phyloP scores from a whole-genome alignment of 352 stramenopile species.

The Lagenidium sp. region DNA sequence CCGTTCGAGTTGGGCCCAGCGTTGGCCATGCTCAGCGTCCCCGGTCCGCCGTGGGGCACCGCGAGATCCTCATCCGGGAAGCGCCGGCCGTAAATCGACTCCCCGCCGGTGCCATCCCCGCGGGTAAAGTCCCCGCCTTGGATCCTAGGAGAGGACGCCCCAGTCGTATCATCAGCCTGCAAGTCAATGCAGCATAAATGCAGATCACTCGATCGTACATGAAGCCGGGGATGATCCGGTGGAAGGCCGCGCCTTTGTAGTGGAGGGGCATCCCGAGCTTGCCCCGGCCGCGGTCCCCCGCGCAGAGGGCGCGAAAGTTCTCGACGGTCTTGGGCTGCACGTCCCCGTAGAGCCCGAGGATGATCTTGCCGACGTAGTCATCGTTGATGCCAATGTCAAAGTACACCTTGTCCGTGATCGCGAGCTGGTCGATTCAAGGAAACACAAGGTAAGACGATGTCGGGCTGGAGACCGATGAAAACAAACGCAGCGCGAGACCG shows the following conservation, averaged over 20 bases:
- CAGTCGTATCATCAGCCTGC: conserved; percentile 5
- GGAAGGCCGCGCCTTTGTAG: conserved; percentile 93
- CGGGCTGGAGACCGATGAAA: too few species aligned
- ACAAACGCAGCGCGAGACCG: too few species aligned
- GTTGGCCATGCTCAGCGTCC: conserved; percentile 87
- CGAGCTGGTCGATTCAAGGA: too few species aligned
- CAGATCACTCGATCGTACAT: conserved; percentile 49
- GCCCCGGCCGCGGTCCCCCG: conserved; percentile 59
- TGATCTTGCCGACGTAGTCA: conserved; percentile 76
- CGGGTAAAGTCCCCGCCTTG: conserved; percentile 94
- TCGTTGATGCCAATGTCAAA: conserved; percentile 96
- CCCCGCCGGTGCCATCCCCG: conserved; percentile 89
- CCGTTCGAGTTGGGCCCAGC: conserved; percentile 88
- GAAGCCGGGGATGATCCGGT: conserved; percentile 95
- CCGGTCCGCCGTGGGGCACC: conserved; percentile 57
- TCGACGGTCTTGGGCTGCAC: conserved; percentile 69
- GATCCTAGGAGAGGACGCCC: conserved; percentile 29
- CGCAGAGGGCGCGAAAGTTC: conserved; percentile 77
- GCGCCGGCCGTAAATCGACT: conserved; percentile 93
- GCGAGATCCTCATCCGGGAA: conserved; percentile 89
- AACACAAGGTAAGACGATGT: too few species aligned
- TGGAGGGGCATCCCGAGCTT: conserved; percentile 91
- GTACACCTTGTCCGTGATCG: conserved; percentile 88
- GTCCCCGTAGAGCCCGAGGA: conserved; percentile 73
- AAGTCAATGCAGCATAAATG: not conserved